Evolutionary conservation across 352 stramenopile genomes (phyloP).

Genomic region (Phytophthora megakarya): DNA sequence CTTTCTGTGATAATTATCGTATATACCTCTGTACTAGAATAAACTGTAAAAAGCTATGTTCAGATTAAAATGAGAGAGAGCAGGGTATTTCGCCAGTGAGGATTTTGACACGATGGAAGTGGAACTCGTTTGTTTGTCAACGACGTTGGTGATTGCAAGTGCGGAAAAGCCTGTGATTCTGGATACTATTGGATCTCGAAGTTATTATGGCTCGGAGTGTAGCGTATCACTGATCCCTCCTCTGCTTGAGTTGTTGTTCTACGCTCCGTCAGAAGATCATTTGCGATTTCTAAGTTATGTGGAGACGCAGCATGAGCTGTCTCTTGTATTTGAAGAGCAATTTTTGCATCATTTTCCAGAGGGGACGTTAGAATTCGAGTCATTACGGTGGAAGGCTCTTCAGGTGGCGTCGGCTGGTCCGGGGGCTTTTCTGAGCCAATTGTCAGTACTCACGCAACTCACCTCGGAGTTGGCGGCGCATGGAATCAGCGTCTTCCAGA

Average conservation of each 20-base stretch:
- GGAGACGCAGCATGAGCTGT: slow-evolving; percentile 70
- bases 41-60: too few species aligned
- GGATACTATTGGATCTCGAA: slow-evolving; percentile 1
- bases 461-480: slow-evolving; percentile 57
- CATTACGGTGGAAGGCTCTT: slow-evolving; percentile 61
- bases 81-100: too few species aligned
- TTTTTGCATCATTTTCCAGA: slow-evolving; percentile 45
- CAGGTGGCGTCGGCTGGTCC: slow-evolving; percentile 62
- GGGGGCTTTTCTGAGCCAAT: slow-evolving; percentile 57
- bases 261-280: slow-evolving; percentile 13
- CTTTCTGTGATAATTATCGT: too few species aligned
- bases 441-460: slow-evolving; percentile 63
- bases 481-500: slow-evolving; percentile 68
- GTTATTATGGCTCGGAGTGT: slow-evolving; percentile 6
- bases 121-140: slow-evolving; percentile 59
- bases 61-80: too few species aligned
- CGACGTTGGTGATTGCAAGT: slow-evolving; percentile 65
- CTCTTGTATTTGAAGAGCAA: slow-evolving; percentile 63
- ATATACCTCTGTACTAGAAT: too few species aligned
- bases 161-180: slow-evolving; percentile 28
- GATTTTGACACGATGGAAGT: slow-evolving; percentile 31
- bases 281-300: slow-evolving; percentile 67
- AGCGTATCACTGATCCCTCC: slow-evolving; percentile 41
- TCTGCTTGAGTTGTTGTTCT: slow-evolving; percentile 66
- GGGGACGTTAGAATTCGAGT: slow-evolving; percentile 49